phyloP scores from a whole-genome alignment of 2,329 filamentous ascomycete species.

The Bipolaris victoriae region DNA sequence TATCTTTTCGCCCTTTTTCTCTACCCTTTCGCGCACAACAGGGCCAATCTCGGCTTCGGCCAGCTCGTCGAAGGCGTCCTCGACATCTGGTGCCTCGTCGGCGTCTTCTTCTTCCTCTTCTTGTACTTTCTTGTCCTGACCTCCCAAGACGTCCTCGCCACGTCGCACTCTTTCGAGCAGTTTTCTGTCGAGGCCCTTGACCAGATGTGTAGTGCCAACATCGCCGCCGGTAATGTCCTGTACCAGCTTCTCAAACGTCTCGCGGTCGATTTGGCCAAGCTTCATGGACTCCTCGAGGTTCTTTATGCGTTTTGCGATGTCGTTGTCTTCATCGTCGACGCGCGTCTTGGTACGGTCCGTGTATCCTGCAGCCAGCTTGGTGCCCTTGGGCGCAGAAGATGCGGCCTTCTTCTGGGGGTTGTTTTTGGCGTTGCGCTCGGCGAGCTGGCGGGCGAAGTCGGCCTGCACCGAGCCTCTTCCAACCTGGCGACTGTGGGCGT shows the following conservation, averaged over 20 bases:
- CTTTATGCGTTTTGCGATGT: conserved; percentile 70
- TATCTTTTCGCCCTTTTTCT: conserved; percentile 61
- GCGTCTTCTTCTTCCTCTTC: conserved; percentile 29
- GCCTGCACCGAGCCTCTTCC: conserved; percentile 57
- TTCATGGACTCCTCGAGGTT: conserved; percentile 83
- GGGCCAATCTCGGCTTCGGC: conserved; percentile 72
- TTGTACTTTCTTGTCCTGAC: conserved; percentile 44
- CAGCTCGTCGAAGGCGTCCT: conserved; percentile 59
- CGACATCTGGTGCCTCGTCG: conserved; percentile 43
- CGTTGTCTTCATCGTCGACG: conserved; percentile 58
- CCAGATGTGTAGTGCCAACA: conserved; percentile 78
- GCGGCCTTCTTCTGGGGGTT: conserved; percentile 73
- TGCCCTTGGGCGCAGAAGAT: conserved; percentile 81
- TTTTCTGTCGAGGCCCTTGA: conserved; percentile 90
- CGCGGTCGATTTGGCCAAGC: conserved; percentile 80
- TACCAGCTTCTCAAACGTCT: conserved; percentile 76
- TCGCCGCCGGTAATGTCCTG: conserved; percentile 83
- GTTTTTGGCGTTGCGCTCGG: conserved; percentile 68
- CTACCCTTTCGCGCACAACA: conserved; percentile 63
- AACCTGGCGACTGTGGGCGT: conserved; percentile 66
- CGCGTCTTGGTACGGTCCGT: conserved; percentile 77
- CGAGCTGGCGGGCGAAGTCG: conserved; percentile 84
- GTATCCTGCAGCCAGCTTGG: conserved; percentile 80
- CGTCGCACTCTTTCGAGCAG: conserved; percentile 71
- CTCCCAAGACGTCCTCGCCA: conserved; percentile 63